These are phyloP conservation scores for Astragalus membranaceus DNA, from an alignment of 306 rosid species.

Conservation along the genomic window DNA sequence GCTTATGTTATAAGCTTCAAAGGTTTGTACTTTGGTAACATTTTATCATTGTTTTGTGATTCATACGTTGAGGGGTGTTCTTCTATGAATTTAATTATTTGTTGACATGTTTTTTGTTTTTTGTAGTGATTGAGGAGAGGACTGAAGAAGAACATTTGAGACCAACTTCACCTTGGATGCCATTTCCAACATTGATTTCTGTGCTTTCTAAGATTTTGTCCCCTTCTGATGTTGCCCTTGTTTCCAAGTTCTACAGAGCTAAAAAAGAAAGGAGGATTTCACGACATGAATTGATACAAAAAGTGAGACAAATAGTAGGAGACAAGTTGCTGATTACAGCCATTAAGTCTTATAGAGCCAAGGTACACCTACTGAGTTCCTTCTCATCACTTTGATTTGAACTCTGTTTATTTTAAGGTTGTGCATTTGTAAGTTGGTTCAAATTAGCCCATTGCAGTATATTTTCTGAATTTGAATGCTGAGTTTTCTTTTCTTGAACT, in stretches of 20 bases:
- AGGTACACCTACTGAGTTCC: slow-evolving; percentile 28
- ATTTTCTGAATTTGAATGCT: no score
- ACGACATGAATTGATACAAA: slow-evolving; percentile 49
- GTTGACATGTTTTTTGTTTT: neutral
- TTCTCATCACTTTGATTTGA: neutral
- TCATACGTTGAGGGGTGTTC: no score
- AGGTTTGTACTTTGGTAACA: slow-evolving; percentile 29
- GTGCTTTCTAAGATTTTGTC: slow-evolving; percentile 59
- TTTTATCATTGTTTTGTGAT: neutral
- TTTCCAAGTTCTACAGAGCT: slow-evolving; percentile 48
- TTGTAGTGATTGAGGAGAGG: slow-evolving; percentile 33
- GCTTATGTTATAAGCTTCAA: slow-evolving; percentile 59
- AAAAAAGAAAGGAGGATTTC: slow-evolving; percentile 48
- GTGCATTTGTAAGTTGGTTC: neutral
- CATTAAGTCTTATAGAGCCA: slow-evolving; percentile 58
- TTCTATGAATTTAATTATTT: neutral
- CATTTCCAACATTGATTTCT: slow-evolving; percentile 61
- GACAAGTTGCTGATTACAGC: slow-evolving; percentile 55
- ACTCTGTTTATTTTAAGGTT: neutral
- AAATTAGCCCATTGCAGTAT: no score
- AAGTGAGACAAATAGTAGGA: slow-evolving; percentile 70
- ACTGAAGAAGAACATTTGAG: slow-evolving; percentile 29
- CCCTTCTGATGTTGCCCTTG: slow-evolving; percentile 27
- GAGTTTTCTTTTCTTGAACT: no score
- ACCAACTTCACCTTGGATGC: slow-evolving; percentile 92